Conservation (phyloP, 164 flowering plant genomes). For the Vitis cinerea region DNA sequence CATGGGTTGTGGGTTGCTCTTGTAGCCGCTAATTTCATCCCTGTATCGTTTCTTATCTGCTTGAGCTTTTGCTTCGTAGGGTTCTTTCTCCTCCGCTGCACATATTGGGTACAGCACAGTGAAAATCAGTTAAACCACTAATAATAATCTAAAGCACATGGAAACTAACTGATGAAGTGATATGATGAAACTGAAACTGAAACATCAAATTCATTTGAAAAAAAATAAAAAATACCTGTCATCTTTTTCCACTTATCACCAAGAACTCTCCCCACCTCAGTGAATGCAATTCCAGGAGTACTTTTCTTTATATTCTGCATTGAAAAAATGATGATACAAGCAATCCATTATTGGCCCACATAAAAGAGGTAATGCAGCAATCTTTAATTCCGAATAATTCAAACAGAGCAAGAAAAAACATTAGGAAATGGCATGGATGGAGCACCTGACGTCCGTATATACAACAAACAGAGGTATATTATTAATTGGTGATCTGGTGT, state of each 20-base stretch:
- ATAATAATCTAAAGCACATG: too few species aligned
- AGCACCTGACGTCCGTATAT: too few species aligned
- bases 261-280: conserved; percentile 68
- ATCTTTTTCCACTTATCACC: conserved; percentile 90
- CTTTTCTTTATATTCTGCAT: conserved; percentile 72
- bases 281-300: conserved; percentile 72
- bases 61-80: conserved; percentile 72
- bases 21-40: conserved; percentile 76
- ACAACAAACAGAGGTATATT: too few species aligned
- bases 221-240: conserved; percentile 57
- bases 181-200: not conserved
- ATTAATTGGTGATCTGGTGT: too few species aligned
- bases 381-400: too few species aligned
- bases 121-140: too few species aligned
- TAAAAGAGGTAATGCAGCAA: too few species aligned
- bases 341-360: not conserved
- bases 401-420: too few species aligned
- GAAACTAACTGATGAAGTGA: not conserved
- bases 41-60: conserved; percentile 75
- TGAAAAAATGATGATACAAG: not conserved
- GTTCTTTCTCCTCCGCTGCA: conserved; percentile 86
- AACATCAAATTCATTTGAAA: too few species aligned
- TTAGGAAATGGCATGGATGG: too few species aligned
- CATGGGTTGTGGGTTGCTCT: conserved; percentile 48
- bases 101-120: not conserved